A percentile compares a stretch with the other conserved stretches of the same genome.
Evolutionary conservation across 306 rosid species (phyloP).

Genomic region (Delonix regia): DNA sequence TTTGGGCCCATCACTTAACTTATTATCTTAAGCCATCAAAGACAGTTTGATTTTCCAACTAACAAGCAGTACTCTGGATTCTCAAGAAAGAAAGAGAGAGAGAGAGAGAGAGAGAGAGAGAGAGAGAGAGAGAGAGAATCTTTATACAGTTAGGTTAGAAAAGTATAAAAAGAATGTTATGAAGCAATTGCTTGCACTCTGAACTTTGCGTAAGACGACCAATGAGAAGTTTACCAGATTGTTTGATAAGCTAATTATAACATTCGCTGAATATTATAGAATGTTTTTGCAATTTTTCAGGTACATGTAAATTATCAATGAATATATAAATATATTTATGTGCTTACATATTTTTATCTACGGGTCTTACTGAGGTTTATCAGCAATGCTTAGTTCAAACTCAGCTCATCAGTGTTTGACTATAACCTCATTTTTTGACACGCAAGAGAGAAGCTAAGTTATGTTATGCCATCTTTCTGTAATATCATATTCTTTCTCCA

Average conservation of each 20-base stretch:
- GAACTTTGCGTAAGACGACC: constrained; percentile 40
- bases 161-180: constrained; percentile 24
- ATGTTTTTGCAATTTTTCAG: too few relatives aligned
- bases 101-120: not conserved
- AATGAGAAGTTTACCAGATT: constrained; percentile 36
- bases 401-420: constrained; percentile 3
- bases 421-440: not conserved
- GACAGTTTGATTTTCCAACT: constrained; percentile 30
- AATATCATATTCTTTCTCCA: not conserved
- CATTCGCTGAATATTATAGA: too few relatives aligned
- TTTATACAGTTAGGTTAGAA: constrained; percentile 48
- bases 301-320: too few relatives aligned
- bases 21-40: constrained; percentile 27
- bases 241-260: constrained; percentile 29
- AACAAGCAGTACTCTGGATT: constrained; percentile 10
- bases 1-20: constrained; percentile 1
- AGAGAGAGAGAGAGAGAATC: not conserved
- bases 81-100: constrained; percentile 19
- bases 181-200: constrained; percentile 34
- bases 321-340: too few relatives aligned
- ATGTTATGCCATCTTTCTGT: not conserved
- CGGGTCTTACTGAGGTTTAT: too few relatives aligned
- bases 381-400: not conserved
- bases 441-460: not conserved
- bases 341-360: too few relatives aligned